Evolutionary conservation across 257 asterid species (phyloP), one percentile per base, ranked within the genome.

Genomic region (Lithospermum erythrorhizon): DNA sequence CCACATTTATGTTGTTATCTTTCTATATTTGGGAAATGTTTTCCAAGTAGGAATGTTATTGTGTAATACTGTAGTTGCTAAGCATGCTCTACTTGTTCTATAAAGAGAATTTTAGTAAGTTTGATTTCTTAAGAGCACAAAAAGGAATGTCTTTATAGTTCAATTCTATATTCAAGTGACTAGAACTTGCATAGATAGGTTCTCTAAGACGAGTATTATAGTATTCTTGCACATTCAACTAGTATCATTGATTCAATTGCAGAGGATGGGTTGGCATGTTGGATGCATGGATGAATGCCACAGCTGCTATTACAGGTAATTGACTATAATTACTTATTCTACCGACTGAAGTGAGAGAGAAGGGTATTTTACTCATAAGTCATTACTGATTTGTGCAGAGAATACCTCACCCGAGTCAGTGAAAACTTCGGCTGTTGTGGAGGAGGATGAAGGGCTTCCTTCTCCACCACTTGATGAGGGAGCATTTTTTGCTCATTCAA

Each of bases 391-490:
- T 41, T 41, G 63, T 68, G 74, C 76, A 62, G 94, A 76, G 69
- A 78, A 77, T 58, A 82, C 82, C 35, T 74, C 94, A 2, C 49
- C 49, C 17, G 89, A 88, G 62, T 84, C 95, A 21, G 80, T 69
- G 58, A 85, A 87, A 78, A 77, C 83, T 9, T 79, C 93, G 29
- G 76, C 62, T 57, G 70, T 77, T 41, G 49, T 41, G 49, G 49
- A 41, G 17, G 49, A 41, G 49, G 5, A 41, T 11, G 49, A 35
- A 69, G 98, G 98, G 18, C 85, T 90, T 11, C 98, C 98, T 55
- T 90, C 96, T 71, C 98, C 98, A 17, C 98, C 98, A 18, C 73
- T 90, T 20, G 98, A 90, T 52, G 96, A 82, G 68, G 95, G 88
- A 58, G 89, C 81, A 56, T 85, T 88, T 75, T 78, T 88, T 68